phyloP scores from a whole-genome alignment of 768 basidiomycete species.

The Suillus subaureus region DNA sequence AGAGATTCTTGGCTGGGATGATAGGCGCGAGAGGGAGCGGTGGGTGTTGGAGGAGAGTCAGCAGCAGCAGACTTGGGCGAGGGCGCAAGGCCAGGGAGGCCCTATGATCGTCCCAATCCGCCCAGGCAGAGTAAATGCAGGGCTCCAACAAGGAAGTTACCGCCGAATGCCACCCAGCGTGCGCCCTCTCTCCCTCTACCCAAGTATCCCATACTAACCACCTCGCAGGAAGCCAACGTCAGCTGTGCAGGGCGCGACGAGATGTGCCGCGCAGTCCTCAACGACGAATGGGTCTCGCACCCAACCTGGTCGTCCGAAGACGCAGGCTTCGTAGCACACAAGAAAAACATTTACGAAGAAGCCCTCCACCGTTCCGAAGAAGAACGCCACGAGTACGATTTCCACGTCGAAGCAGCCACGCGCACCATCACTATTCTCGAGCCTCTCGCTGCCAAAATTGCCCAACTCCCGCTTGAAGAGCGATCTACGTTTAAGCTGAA shows the following conservation, averaged over 20 bases:
- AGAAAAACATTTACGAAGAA: slow-evolving; percentile 96
- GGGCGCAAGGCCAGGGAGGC: slow-evolving; percentile 46
- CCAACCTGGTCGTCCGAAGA: slow-evolving; percentile 96
- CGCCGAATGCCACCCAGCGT: slow-evolving; percentile 79
- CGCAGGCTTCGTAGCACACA: slow-evolving; percentile 85
- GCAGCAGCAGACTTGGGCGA: slow-evolving; percentile 49
- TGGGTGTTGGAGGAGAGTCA: slow-evolving; percentile 50
- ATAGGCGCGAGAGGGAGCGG: slow-evolving; percentile 61
- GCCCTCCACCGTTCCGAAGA: slow-evolving; percentile 96
- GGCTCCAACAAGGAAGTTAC: slow-evolving; percentile 85
- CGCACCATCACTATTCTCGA: slow-evolving; percentile 91
- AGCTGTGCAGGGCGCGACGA: slow-evolving; percentile 94
- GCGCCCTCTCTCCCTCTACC: slow-evolving; percentile 34
- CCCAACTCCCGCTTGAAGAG: slow-evolving; percentile 77
- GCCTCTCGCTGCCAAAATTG: slow-evolving; percentile 87
- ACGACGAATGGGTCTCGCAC: slow-evolving; percentile 98
- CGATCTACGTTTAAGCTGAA: slow-evolving; percentile 82
- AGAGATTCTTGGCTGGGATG: slow-evolving; percentile 87
- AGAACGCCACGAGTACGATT: slow-evolving; percentile 98
- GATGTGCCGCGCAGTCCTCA: slow-evolving; percentile 94
- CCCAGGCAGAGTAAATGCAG: slow-evolving; percentile 67
- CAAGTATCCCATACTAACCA: slow-evolving; percentile 6
- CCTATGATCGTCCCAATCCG: slow-evolving; percentile 37
- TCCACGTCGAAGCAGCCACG: slow-evolving; percentile 94
- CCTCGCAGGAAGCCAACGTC: slow-evolving; percentile 75